phyloP scores from a whole-genome alignment of 2,329 filamentous ascomycete genomes.

The Phoma sp. region DNA sequence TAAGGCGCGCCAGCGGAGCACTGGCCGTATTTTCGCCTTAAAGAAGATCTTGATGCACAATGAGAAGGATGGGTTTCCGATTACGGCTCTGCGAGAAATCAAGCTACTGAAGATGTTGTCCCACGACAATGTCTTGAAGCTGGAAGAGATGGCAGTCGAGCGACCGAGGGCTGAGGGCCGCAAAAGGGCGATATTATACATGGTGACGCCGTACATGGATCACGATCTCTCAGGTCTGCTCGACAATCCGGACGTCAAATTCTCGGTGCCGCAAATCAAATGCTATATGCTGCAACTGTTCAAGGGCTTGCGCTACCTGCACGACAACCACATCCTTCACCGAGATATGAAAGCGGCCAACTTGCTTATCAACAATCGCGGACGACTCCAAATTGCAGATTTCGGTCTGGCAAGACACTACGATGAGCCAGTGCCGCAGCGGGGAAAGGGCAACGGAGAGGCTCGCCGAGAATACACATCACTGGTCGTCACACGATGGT shows the following conservation, averaged over 20 bases:
- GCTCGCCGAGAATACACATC: conserved; percentile 91
- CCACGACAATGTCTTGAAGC: conserved; percentile 81
- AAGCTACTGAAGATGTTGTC: conserved; percentile 96
- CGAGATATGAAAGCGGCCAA: conserved; percentile 99
- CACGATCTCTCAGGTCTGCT: conserved; percentile 97
- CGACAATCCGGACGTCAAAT: conserved; percentile 88
- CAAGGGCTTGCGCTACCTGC: conserved; percentile 86
- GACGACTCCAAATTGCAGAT: conserved; percentile 94
- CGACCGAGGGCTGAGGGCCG: conserved; percentile 62
- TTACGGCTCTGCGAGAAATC: conserved; percentile 95
- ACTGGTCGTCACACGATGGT: conserved; percentile 97
- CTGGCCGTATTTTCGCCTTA: conserved; percentile 78
- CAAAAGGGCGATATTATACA: conserved; percentile 85
- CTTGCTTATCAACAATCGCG: conserved; percentile 91
- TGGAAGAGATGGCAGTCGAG: conserved; percentile 98
- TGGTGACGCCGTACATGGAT: conserved; percentile 99
- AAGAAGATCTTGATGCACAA: conserved; percentile 99
- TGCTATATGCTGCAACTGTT: conserved; percentile 96
- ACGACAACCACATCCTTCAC: conserved; percentile 84
- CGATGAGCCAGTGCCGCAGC: conserved; percentile 78
- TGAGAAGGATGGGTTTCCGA: conserved; percentile 99
- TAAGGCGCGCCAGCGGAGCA: conserved; percentile 79
- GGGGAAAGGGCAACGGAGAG: conserved; percentile 81
- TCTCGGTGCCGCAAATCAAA: conserved; percentile 91
- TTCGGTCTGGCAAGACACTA: conserved; percentile 95